Evolutionary conservation across 2,329 filamentous ascomycete genomes (phyloP), one percentile per base, ranked within the genome.

Genomic region (Massarina eburnea): DNA sequence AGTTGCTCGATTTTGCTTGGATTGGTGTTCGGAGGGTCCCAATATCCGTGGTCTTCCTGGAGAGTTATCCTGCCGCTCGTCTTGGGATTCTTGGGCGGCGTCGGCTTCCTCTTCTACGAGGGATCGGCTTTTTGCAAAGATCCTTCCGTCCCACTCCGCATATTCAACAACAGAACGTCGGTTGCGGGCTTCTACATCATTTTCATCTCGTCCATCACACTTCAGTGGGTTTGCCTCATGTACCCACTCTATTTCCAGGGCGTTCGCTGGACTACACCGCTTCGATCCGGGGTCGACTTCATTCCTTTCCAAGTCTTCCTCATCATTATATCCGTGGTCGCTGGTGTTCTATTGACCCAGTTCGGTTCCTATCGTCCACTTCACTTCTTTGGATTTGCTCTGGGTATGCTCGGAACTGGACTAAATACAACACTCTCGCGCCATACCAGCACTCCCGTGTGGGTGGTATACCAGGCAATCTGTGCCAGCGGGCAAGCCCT

Each of bases 41-140:
- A 58, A 2, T 60, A 73, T 46, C 49, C 69, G 0, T 79, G 77
- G 77, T 61, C 57, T 0, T 66, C 67, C 12, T 68, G 50, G 43
- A 61, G 61, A 1, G 62, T 75, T 3, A 52, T 80, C 5, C 52
- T 68, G 0, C 75, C 77, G 1, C 55, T 80, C 2, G 48, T 78
- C 3, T 48, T 77, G 1, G 76, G 76, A 1, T 21, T 70, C 1
- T 24, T 64, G 1, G 73, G 73, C 20, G 51, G 77, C 8, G 43
- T 61, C 0, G 45, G 54, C 1, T 70, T 74, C 24, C 44, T 66
- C 17, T 4, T 66, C 0, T 74, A 70, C 53, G 70, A 76, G 49
- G 39, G 39, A 5, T 45, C 55, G 67, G 67, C 26, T 5, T 40
- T 15, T 10, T 48, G 51, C 33, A 14, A 32, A 4, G 35, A 54